A percentile compares a stretch with the other conserved stretches of the same genome.
These are phyloP conservation scores for Zarea fungicola DNA, from an alignment of 2,329 filamentous ascomycete genomes.

Conservation along the genomic window DNA sequence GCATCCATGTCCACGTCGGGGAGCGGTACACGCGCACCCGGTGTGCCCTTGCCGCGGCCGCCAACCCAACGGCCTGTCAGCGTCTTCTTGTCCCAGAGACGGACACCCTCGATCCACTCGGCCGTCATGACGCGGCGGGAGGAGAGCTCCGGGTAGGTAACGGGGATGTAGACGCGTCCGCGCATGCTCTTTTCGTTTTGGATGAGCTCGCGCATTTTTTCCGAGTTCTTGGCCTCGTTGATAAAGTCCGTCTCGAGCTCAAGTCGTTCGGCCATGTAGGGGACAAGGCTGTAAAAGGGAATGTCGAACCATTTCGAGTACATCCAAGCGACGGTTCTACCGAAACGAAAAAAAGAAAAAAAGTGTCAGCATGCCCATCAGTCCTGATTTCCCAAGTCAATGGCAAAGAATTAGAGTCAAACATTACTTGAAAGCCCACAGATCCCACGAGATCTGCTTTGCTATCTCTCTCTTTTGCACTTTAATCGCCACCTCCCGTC, in stretches of 20 bases:
- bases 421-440: conserved; percentile 85
- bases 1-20: conserved; percentile 42
- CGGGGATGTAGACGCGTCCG: conserved; percentile 81
- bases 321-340: conserved; percentile 68
- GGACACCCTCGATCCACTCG: conserved; percentile 95
- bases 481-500: conserved; percentile 89
- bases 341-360: no score
- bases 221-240: conserved; percentile 84
- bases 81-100: conserved; percentile 85
- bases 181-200: conserved; percentile 68
- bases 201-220: conserved; percentile 75
- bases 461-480: conserved; percentile 94
- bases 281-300: conserved; percentile 85
- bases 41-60: conserved; percentile 68
- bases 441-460: conserved; percentile 86
- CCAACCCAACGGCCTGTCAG: conserved; percentile 76
- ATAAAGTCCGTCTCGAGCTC: conserved; percentile 91
- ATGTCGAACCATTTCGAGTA: conserved; percentile 89
- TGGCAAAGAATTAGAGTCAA: background rate
- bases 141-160: conserved; percentile 75
- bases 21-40: conserved; percentile 67
- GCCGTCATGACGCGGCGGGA: conserved; percentile 84
- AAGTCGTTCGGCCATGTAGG: conserved; percentile 88
- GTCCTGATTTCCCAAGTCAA: no score
- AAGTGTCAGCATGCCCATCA: conserved; percentile 17